Percentiles rank a stretch among this genome's conserved stretches.
Conservation (phyloP, 2,329 filamentous ascomycete species). For the Fusarium tanahbumbuense region DNA sequence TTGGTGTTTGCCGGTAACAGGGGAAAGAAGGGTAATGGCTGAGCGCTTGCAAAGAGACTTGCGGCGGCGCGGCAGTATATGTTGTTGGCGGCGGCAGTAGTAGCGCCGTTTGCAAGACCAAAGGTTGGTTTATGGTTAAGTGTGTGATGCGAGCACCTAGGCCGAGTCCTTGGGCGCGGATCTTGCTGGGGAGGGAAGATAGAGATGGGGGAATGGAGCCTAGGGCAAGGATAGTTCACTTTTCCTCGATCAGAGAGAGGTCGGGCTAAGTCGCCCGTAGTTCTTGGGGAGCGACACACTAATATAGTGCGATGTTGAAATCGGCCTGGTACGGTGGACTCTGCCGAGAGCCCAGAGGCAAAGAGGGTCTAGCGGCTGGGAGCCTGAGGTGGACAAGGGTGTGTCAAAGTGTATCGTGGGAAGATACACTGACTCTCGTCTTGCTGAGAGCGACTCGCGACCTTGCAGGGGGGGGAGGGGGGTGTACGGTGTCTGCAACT, state of each 20-base stretch:
- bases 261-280: conserved; percentile 48
- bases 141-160: conserved; percentile 50
- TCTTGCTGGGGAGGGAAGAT: conserved; percentile 47
- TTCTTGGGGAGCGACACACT: conserved; percentile 55
- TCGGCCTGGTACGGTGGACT: conserved; percentile 48
- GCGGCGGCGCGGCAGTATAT: conserved; percentile 53
- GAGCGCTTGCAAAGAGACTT: conserved; percentile 48
- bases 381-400: conserved; percentile 46
- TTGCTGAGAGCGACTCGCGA: conserved; percentile 44
- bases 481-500: conserved; percentile 22
- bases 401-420: conserved; percentile 46
- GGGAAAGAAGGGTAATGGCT: conserved; percentile 46
- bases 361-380: conserved; percentile 53
- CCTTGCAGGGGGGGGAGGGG: conserved; percentile 32
- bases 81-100: conserved; percentile 51
- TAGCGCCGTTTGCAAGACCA: conserved; percentile 49
- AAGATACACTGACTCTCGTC: conserved; percentile 48
- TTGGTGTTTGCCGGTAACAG: conserved; percentile 47
- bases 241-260: conserved; percentile 48
- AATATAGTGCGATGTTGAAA: conserved; percentile 55
- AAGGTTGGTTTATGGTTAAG: conserved; percentile 50
- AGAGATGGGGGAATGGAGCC: conserved; percentile 44
- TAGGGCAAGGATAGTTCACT: conserved; percentile 49
- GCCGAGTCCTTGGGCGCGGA: conserved; percentile 50
- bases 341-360: conserved; percentile 50